Evolutionary conservation across 2,329 filamentous ascomycete genomes (phyloP).

Genomic region (Nothophaeocryptopus gaeumannii): DNA sequence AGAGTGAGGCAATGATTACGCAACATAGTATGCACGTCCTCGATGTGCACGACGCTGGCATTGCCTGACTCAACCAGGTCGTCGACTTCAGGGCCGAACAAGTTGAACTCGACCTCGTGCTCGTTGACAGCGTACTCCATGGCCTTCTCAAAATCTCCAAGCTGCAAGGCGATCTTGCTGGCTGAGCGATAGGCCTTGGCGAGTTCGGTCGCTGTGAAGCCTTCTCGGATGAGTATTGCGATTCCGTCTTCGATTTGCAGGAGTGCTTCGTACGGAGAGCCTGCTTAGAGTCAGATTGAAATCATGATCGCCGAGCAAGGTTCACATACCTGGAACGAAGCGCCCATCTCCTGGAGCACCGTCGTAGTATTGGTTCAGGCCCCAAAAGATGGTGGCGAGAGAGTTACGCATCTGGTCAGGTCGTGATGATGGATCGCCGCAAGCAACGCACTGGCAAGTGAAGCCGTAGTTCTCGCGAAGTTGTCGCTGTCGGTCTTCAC

Average conservation of each 20-base stretch:
- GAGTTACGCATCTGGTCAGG: conserved; percentile 22
- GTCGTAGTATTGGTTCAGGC: conserved; percentile 15
- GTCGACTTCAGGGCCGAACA: conserved; percentile 24
- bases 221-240: conserved; percentile 87
- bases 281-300: not conserved
- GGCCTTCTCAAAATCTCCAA: conserved; percentile 14
- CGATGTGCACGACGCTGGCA: conserved; percentile 14
- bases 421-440: conserved; percentile 19
- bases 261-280: conserved; percentile 8
- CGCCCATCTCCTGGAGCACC: conserved; percentile 6
- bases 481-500: conserved; percentile 14
- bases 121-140: conserved; percentile 23
- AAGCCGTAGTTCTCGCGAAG: conserved; percentile 29
- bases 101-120: conserved; percentile 29
- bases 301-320: no score
- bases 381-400: conserved; percentile 12
- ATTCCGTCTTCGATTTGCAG: conserved; percentile 55
- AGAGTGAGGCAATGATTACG: not conserved
- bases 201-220: conserved; percentile 49
- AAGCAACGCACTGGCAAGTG: conserved; percentile 29
- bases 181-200: conserved; percentile 26
- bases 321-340: conserved; percentile 8
- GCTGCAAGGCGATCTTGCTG: conserved; percentile 14
- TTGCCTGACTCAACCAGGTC: conserved; percentile 13
- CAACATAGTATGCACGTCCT: conserved; percentile 4